Conservation (phyloP, 179 eudicot species). For the Silene vulgaris region DNA sequence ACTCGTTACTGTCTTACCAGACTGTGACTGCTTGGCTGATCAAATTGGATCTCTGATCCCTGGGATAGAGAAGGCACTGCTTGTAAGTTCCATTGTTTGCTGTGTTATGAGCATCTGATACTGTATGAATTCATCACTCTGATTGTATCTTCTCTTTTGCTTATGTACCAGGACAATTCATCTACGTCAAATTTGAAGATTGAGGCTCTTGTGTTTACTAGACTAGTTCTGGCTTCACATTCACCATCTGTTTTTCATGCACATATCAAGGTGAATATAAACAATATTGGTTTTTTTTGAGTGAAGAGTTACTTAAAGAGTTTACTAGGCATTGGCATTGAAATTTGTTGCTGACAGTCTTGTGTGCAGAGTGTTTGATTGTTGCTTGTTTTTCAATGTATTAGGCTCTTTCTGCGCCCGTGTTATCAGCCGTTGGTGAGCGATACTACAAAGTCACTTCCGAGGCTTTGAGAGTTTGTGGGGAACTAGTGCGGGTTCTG, state of each 20-base stretch:
- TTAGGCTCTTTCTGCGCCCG: constrained; percentile 84
- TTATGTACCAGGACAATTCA: constrained; percentile 71
- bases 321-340: neutral
- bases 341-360: neutral
- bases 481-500: constrained; percentile 90
- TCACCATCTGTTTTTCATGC: constrained; percentile 88
- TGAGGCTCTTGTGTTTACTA: constrained; percentile 87
- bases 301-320: neutral
- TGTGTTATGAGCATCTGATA: neutral
- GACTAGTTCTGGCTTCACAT: constrained; percentile 88
- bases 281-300: neutral
- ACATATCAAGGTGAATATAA: constrained; percentile 62
- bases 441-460: constrained; percentile 97
- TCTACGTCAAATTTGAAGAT: constrained; percentile 94
- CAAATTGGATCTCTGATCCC: constrained; percentile 87
- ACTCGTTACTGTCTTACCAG: constrained; percentile 89
- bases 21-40: constrained; percentile 91
- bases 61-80: constrained; percentile 93
- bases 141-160: constrained; percentile 12
- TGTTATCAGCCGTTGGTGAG: constrained; percentile 90
- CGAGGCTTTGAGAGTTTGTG: constrained; percentile 93
- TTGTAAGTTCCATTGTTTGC: constrained; percentile 46
- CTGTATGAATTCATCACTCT: constrained; percentile 5
- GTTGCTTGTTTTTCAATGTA: constrained; percentile 4
- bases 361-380: neutral